These are phyloP conservation scores for Amanita pseudoporphyria DNA, from an alignment of 768 basidiomycete genomes.

Conservation along the genomic window DNA sequence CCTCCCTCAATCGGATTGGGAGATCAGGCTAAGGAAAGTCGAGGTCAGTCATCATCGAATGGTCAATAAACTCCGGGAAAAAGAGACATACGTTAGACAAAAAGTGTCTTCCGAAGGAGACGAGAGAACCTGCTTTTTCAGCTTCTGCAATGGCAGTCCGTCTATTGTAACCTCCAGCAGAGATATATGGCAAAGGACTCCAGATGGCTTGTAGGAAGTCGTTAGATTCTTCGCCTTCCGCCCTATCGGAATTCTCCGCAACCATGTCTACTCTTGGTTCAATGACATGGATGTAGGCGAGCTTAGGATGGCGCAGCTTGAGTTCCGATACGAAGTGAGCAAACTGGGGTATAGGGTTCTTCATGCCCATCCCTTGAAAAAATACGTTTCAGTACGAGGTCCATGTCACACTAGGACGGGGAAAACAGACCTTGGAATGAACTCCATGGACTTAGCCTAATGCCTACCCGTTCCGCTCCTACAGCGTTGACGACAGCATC, in stretches of 20 bases:
- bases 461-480: constrained; percentile 41
- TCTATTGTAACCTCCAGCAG: constrained; percentile 34
- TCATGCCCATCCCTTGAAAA: constrained; percentile 38
- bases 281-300: constrained; percentile 44
- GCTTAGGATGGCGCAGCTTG: constrained; percentile 25
- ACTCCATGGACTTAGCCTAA: constrained; percentile 53
- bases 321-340: constrained; percentile 35
- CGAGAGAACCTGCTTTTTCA: constrained; percentile 22
- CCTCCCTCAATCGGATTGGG: constrained; percentile 23
- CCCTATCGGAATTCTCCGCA: constrained; percentile 8
- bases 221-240: constrained; percentile 20
- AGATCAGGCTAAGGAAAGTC: constrained; percentile 32
- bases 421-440: constrained; percentile 24
- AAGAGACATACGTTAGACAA: constrained; percentile 22
- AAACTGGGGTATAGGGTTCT: constrained; percentile 47
- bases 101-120: constrained; percentile 22
- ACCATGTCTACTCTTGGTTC: constrained; percentile 25
- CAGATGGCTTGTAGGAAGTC: constrained; percentile 38
- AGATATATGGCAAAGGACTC: constrained; percentile 29
- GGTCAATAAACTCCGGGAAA: not conserved
- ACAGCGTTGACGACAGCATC: constrained; percentile 41
- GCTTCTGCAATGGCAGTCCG: constrained; percentile 28
- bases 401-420: not conserved
- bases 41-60: not conserved
- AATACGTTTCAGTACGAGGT: not conserved